Percentiles rank a stretch among this genome's conserved stretches.
Evolutionary conservation across 805 yeast genomes (phyloP).

Genomic region (Ogataea angusta): DNA sequence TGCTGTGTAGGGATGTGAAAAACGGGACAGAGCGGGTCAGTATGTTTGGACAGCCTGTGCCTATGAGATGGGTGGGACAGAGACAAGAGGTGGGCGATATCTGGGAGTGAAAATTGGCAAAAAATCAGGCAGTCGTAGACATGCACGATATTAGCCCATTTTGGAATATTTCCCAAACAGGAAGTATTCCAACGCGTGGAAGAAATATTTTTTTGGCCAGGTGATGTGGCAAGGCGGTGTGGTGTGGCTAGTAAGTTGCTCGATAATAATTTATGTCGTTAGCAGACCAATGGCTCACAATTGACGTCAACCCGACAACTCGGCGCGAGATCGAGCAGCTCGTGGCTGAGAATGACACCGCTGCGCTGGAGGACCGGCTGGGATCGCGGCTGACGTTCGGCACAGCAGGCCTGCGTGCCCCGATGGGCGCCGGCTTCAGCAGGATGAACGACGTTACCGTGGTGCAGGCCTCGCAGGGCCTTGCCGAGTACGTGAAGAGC

Average conservation of each 20-base stretch:
- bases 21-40: background rate
- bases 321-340: conserved; percentile 52
- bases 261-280: conserved; percentile 12
- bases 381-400: conserved; percentile 74
- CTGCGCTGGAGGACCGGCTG: conserved; percentile 50
- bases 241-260: background rate
- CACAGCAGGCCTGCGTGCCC: conserved; percentile 86
- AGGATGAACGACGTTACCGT: conserved; percentile 89
- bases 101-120: conserved; percentile 6
- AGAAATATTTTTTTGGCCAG: background rate
- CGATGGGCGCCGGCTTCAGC: conserved; percentile 87
- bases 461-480: conserved; percentile 85
- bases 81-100: background rate
- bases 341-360: conserved; percentile 35
- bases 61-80: background rate
- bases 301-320: conserved; percentile 41
- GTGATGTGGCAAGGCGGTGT: background rate
- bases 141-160: conserved; percentile 4
- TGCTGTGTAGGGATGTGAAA: background rate
- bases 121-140: conserved; percentile 9
- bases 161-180: too few species aligned
- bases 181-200: conserved; percentile 2
- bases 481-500: conserved; percentile 48
- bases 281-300: conserved; percentile 37
- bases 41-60: too few species aligned